Conservation (phyloP, 495 filamentous ascomycete genomes). For the Xylaria intraflava region DNA sequence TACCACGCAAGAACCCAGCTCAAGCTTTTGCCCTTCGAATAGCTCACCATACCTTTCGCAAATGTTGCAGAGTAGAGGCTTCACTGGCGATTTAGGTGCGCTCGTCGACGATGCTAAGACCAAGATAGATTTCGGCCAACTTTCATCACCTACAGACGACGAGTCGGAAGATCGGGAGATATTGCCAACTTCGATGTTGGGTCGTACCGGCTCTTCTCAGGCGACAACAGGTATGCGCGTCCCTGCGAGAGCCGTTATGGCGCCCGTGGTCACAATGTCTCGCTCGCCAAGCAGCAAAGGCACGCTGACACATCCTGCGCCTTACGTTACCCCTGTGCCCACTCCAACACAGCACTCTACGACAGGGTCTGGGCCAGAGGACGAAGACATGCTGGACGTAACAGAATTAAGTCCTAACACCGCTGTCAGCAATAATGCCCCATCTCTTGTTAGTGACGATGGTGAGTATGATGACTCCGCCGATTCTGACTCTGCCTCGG, state of each 20-base stretch:
- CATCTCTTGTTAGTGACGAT: slow-evolving; percentile 83
- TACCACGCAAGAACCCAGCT: neutral
- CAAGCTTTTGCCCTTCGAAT: slow-evolving; percentile 52
- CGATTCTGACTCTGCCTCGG: slow-evolving; percentile 37
- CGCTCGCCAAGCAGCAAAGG: slow-evolving; percentile 54
- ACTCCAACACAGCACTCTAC: slow-evolving; percentile 20
- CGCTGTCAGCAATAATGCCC: slow-evolving; percentile 69
- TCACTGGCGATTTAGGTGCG: slow-evolving; percentile 55
- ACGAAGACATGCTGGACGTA: slow-evolving; percentile 47
- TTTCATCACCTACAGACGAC: slow-evolving; percentile 40
- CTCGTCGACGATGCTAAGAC: slow-evolving; percentile 53
- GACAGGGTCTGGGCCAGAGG: slow-evolving; percentile 29
- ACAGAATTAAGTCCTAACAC: slow-evolving; percentile 71
- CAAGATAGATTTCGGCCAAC: slow-evolving; percentile 46
- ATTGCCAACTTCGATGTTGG: slow-evolving; percentile 12
- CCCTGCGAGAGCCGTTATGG: slow-evolving; percentile 52
- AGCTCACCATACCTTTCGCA: slow-evolving; percentile 72
- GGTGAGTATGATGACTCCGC: slow-evolving; percentile 63
- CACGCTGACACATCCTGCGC: slow-evolving; percentile 23
- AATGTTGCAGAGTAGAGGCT: slow-evolving; percentile 58
- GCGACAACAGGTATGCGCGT: slow-evolving; percentile 42
- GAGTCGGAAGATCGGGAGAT: slow-evolving; percentile 43
- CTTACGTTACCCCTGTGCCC: slow-evolving; percentile 30
- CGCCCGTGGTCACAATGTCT: slow-evolving; percentile 43
- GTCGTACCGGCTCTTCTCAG: slow-evolving; percentile 26